Base-by-base conservation (phyloP, 2,329 filamentous ascomycete species). In the Pseudocercospora ulei region DNA sequence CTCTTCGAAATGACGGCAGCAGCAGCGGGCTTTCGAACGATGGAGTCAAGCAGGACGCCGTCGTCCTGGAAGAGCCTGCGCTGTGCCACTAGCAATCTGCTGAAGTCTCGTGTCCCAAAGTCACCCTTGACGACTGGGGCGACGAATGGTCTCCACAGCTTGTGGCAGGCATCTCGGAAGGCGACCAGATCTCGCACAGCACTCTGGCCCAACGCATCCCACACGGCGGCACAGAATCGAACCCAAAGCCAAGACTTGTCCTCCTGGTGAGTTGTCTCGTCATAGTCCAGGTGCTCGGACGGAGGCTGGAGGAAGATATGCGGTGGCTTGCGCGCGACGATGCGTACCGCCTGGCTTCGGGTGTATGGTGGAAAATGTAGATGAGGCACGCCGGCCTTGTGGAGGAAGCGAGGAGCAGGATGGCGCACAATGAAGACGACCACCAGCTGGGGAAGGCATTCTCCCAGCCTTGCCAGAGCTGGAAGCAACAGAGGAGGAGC, bases 61-160 rank as follows among this genome's bases (percentile, higher is more conserved):
- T 87, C 82, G 51, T 82, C 75, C 52, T 85, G 80, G 56, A 88
- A 82, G 20, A 83, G 69, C 0, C 70, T 65, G 9, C 80, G 69
- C 16, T 78, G 73, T 1, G 76, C 73, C 33, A 88, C 78, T 39
- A 96, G 72, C 5, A 98, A 68, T 46, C 82, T 80, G 8, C 82
- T 79, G 62, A 95, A 95, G 55, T 95, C 85, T 52, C 80, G 78
- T 6, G 81, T 76, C 1, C 73, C 72, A 52, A 80, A 77, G 5
- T 80, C 78, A n/a, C 81, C 81, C 1, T 77, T 74, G 1, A 78
- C 62, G 14, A 96, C 73, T 0, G 88, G 88, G 4, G 75, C 72
- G 1, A 83, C 78, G 61, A 98, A 96, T 3, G 78, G 73, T 7
- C 80, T 78, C 90, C 90, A 98, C 12, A 96, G 71, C 27, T 78